phyloP scores from a whole-genome alignment of 2,329 filamentous ascomycete genomes.

The Pseudogymnoascus sp. region DNA sequence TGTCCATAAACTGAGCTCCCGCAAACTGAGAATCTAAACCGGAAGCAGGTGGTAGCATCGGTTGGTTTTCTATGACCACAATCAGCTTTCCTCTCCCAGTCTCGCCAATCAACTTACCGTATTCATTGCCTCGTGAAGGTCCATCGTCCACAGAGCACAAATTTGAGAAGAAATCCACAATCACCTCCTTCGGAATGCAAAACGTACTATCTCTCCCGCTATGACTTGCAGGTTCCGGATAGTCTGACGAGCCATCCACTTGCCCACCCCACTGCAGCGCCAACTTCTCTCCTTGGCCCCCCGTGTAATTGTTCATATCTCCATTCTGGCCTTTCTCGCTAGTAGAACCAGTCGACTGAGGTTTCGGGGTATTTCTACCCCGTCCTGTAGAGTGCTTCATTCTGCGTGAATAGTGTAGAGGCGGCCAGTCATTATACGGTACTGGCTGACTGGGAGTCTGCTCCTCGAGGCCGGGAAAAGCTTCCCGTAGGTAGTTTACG shows the following conservation, averaged over 20 bases:
- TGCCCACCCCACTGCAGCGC: background rate
- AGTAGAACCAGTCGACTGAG: background rate
- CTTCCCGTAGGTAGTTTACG: background rate
- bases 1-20: background rate
- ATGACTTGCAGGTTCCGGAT: background rate
- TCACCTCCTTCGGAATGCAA: background rate
- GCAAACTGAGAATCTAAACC: background rate
- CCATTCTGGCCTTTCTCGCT: background rate
- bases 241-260: background rate
- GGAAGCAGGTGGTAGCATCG: background rate
- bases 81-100: background rate
- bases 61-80: background rate
- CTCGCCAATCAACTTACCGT: background rate
- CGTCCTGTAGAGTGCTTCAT: background rate
- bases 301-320: background rate
- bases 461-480: background rate
- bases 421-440: background rate
- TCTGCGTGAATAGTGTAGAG: background rate
- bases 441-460: background rate
- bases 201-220: background rate
- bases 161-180: background rate
- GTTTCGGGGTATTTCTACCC: background rate
- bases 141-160: background rate
- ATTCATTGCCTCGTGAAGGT: background rate
- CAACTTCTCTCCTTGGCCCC: background rate